Percentiles rank a stretch among this genome's conserved stretches.
These are phyloP conservation scores for Mycosphaerella sp. DNA, from an alignment of 2,329 filamentous ascomycete genomes.

Conservation along the genomic window DNA sequence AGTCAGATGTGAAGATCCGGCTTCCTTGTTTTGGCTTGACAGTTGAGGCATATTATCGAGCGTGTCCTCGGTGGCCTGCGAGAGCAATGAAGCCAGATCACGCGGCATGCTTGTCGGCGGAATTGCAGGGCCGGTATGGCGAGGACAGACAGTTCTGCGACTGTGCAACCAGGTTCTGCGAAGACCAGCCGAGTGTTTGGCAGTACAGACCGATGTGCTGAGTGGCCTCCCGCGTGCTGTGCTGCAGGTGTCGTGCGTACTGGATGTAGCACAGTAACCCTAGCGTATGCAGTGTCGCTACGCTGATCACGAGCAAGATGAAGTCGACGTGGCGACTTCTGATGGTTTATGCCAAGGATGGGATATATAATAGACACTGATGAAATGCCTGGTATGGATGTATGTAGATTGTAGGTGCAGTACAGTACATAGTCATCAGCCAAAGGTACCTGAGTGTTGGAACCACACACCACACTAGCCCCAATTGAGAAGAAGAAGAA, in stretches of 20 bases:
- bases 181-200: not conserved
- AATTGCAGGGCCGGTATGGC: not conserved
- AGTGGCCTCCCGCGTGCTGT: conserved; percentile 3
- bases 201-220: conserved; percentile 3
- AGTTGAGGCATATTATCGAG: conserved; percentile 32
- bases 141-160: conserved; percentile 1
- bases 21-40: conserved; percentile 21
- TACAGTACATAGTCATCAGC: no score
- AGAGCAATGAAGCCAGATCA: conserved; percentile 31
- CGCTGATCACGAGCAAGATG: not conserved
- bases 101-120: conserved; percentile 35
- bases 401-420: no score
- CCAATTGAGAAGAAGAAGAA: no score
- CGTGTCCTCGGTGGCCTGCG: conserved; percentile 29
- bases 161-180: conserved; percentile 4
- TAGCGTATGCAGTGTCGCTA: conserved; percentile 3
- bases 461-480: no score
- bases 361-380: not conserved
- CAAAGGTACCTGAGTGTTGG: no score
- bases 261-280: not conserved
- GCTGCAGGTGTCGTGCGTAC: not conserved
- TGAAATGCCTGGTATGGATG: no score
- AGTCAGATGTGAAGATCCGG: not conserved
- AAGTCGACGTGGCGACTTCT: not conserved
- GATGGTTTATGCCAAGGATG: not conserved